These are phyloP conservation scores for Coemansia sp. DNA, from an alignment of 192 early-diverging fungal genomes.

Conservation along the genomic window DNA sequence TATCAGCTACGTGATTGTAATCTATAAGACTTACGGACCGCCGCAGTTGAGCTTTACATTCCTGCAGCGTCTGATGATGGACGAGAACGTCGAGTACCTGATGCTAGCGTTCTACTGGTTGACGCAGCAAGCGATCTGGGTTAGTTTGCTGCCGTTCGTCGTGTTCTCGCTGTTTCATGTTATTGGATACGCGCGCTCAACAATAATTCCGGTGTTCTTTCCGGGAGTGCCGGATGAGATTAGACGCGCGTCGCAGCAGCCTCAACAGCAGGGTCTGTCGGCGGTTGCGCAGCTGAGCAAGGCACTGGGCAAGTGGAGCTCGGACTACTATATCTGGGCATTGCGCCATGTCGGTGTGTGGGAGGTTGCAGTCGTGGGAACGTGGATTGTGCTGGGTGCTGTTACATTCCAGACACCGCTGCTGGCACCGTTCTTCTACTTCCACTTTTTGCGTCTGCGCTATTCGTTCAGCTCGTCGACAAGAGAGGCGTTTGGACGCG, in stretches of 20 bases:
- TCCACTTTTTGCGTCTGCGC: conserved; percentile 44
- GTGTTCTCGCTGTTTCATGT: conserved; percentile 52
- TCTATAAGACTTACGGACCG: conserved; percentile 51
- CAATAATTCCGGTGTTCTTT: conserved; percentile 31
- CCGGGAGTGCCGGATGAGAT: conserved; percentile 32
- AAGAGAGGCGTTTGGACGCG: conserved; percentile 37
- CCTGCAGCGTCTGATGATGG: conserved; percentile 31
- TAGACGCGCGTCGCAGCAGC: conserved; percentile 8
- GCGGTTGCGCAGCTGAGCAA: conserved; percentile 27
- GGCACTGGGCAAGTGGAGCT: conserved; percentile 39
- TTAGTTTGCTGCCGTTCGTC: conserved; percentile 45
- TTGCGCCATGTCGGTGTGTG: conserved; percentile 44
- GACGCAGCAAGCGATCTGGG: conserved; percentile 17
- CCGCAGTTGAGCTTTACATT: conserved; percentile 46
- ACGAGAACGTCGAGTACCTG: conserved; percentile 51
- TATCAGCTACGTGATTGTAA: conserved; percentile 43
- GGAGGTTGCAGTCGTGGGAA: conserved; percentile 43
- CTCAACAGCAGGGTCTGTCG: conserved; percentile 9
- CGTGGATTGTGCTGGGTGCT: conserved; percentile 37
- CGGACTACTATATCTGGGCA: conserved; percentile 34
- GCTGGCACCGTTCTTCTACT: conserved; percentile 33
- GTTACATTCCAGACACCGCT: conserved; percentile 44
- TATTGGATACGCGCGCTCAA: conserved; percentile 33
- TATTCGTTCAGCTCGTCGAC: conserved; percentile 46
- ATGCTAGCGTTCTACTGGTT: conserved; percentile 43